Conservation (phyloP, 306 rosid genomes). For the Cucurbita argyrosperma region DNA sequence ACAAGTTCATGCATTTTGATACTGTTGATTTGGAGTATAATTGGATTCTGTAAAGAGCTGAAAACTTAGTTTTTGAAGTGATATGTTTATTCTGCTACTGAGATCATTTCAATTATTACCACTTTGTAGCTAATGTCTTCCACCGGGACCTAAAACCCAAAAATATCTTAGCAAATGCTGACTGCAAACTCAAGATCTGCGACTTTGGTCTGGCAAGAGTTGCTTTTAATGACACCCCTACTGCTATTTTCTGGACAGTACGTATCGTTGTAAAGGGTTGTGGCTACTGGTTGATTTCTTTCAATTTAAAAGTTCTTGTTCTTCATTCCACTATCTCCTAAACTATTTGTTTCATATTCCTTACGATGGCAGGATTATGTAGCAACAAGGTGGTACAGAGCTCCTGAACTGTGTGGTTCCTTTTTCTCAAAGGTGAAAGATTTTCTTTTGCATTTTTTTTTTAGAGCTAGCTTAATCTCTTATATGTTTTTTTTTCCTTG, state of each 20-base stretch:
- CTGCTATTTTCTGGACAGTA: slow-evolving; percentile 99
- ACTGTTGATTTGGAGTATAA: slow-evolving; percentile 5
- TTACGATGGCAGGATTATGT: slow-evolving; percentile 67
- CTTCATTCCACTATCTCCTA: neutral
- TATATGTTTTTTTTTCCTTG: neutral
- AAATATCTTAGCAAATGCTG: slow-evolving; percentile 96
- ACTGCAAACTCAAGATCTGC: slow-evolving; percentile 95
- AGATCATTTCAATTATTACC: slow-evolving; percentile 16
- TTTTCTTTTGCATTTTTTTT: neutral
- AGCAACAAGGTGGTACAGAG: slow-evolving; percentile 99
- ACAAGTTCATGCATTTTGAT: neutral
- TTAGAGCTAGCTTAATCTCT: slow-evolving; percentile 9
- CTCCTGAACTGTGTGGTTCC: slow-evolving; percentile 97
- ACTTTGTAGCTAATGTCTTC: slow-evolving; percentile 80
- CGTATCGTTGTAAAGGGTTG: slow-evolving; percentile 9
- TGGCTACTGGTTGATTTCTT: neutral
- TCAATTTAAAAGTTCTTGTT: neutral
- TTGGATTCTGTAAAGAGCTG: slow-evolving; percentile 5
- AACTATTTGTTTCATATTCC: slow-evolving; percentile 7
- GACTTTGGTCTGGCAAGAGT: slow-evolving; percentile 99
- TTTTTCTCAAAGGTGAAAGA: slow-evolving; percentile 83
- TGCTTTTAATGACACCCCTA: slow-evolving; percentile 95
- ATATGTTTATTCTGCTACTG: slow-evolving; percentile 9
- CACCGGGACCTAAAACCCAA: slow-evolving; percentile 98
- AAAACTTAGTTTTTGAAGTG: slow-evolving; percentile 8